Base-by-base conservation (phyloP, 176 grass and related monocot genomes). In the maize (Zea mays) region DNA sequence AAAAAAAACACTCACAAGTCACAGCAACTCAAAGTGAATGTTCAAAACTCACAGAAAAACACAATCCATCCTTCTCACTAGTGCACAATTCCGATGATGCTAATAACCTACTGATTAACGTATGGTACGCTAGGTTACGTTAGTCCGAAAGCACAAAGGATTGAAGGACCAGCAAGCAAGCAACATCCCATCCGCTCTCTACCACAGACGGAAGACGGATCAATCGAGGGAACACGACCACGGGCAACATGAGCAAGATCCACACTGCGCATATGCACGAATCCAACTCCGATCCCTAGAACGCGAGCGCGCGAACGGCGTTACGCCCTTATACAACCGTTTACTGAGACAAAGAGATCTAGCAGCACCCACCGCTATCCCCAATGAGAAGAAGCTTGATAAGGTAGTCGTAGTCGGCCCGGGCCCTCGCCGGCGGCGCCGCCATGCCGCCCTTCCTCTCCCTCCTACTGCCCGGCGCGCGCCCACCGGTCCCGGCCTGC, bases 371-470 rank as follows among this genome's bases (percentile, higher is more conserved):
- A 99, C 96, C 92, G 84, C 96, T 95, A 39, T 95, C 92, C 44
- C 92, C 86, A 79, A 95, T 95, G 77, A 95, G 81, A 52, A 95
- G 89, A 19, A 95, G 84, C 68, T 95, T 95, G 56, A 95, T 95
- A 78, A 95, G 89, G 84, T 95, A 95, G 81, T 95, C 92, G 75
- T 95, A 91, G 76, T 91, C 92, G 42, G 92, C 92, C 77, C 92
- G 78, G 61, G 92, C 92, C 83, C 92, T 90, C 81, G 86, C 86
- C 76, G 92, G 92, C 71, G 92, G 92, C 72, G 89, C 92, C 70
- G 89, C 92, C 92, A 95, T 94, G 60, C 52, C 43, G 68, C 67
- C 58, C 10, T 35, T 66, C 8, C 49, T 76, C 78, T 38, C 63
- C 85, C 81, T 59, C 3, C 38, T 39, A 39, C 38, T 39, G 33